phyloP scores from a whole-genome alignment of 768 basidiomycete species.

The Psilocybe azurescens region DNA sequence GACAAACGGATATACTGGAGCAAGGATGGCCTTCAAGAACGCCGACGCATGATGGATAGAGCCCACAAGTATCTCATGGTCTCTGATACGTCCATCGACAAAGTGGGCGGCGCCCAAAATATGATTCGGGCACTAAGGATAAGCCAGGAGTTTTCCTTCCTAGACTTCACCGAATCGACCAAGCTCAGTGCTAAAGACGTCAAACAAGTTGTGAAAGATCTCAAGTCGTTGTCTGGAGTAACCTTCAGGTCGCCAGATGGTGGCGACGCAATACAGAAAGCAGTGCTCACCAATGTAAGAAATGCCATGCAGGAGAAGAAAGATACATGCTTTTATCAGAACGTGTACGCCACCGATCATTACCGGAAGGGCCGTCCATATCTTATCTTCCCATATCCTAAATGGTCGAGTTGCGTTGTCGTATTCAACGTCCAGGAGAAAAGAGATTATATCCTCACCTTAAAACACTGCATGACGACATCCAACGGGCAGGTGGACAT shows the following conservation, averaged over 20 bases:
- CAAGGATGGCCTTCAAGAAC: constrained; percentile 1
- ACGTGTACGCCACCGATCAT: background rate
- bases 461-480: constrained; percentile 11
- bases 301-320: background rate
- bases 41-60: constrained; percentile 5
- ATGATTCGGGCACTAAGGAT: constrained; percentile 9
- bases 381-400: background rate
- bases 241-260: background rate
- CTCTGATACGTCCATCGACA: background rate
- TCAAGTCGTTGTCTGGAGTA: constrained; percentile 11
- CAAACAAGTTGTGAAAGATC: background rate
- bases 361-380: constrained; percentile 9
- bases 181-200: background rate
- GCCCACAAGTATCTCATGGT: constrained; percentile 1
- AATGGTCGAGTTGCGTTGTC: constrained; percentile 1
- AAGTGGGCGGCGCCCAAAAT: constrained; percentile 5
- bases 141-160: constrained; percentile 7
- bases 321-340: constrained; percentile 4
- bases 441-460: constrained; percentile 3
- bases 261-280: background rate
- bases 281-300: constrained; percentile 1
- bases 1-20: constrained; percentile 8
- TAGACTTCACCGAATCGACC: constrained; percentile 5
- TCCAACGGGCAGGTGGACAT: background rate
- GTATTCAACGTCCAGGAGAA: background rate